phyloP scores from a whole-genome alignment of 805 yeast species.

The Metahyphopichia silvanorum region DNA sequence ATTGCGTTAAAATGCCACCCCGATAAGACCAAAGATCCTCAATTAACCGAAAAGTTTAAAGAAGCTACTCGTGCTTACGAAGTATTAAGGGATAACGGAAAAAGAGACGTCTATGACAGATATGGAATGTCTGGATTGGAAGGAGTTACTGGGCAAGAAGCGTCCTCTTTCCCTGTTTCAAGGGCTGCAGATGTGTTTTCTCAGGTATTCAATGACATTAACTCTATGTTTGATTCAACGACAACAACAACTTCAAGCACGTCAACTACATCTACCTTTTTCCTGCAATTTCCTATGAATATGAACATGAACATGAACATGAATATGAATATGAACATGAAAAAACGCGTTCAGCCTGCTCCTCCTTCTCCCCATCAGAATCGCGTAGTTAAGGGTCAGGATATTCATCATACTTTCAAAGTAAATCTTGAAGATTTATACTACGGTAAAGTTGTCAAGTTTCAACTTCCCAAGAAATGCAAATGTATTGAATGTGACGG shows the following conservation, averaged over 20 bases:
- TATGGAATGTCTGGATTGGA: slow-evolving; percentile 47
- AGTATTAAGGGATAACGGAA: slow-evolving; percentile 45
- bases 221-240: slow-evolving; percentile 32
- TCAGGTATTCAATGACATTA: slow-evolving; percentile 29
- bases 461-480: slow-evolving; percentile 50
- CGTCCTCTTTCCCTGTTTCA: too few species aligned
- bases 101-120: slow-evolving; percentile 49
- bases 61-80: slow-evolving; percentile 67
- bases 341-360: slow-evolving; percentile 19
- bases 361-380: slow-evolving; percentile 5
- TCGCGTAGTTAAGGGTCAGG: slow-evolving; percentile 40
- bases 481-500: slow-evolving; percentile 52
- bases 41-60: slow-evolving; percentile 53
- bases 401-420: slow-evolving; percentile 53
- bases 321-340: slow-evolving; percentile 8
- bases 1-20: slow-evolving; percentile 59
- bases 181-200: slow-evolving; percentile 1
- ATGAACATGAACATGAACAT: slow-evolving; percentile 7
- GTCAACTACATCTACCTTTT: slow-evolving; percentile 3
- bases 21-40: slow-evolving; percentile 53
- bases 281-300: slow-evolving; percentile 7
- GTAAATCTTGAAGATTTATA: slow-evolving; percentile 56
- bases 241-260: slow-evolving; percentile 20
- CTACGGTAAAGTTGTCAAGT: slow-evolving; percentile 52
- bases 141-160: slow-evolving; percentile 13